Conservation (phyloP, 1,139 yeast genomes). For the Candida albicans region DNA sequence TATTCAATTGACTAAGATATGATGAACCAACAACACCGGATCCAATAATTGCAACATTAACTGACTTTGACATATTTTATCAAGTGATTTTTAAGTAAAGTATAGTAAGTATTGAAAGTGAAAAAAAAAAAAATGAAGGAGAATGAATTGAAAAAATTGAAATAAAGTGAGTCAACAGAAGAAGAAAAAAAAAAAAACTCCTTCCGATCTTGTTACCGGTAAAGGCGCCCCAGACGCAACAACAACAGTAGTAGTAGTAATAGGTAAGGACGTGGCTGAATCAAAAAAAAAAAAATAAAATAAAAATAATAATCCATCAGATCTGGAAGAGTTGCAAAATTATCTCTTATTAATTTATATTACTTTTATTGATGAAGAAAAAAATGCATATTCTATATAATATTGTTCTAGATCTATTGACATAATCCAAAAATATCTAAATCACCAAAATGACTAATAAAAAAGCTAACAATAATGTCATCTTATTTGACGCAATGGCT, state of each 20-base stretch:
- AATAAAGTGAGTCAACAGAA: neutral
- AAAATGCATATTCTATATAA: too few species aligned
- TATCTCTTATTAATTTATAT: too few species aligned
- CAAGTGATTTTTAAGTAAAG: neutral
- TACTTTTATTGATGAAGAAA: too few species aligned
- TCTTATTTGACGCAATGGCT: neutral
- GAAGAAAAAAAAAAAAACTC: neutral
- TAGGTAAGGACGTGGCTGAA: too few species aligned
- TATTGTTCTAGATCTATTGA: too few species aligned
- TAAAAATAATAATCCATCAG: too few species aligned
- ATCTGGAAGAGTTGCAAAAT: too few species aligned
- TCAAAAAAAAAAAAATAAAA: too few species aligned
- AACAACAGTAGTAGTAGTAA: too few species aligned
- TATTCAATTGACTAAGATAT: conserved; percentile 63
- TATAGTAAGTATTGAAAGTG: neutral
- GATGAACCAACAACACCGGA: conserved; percentile 96
- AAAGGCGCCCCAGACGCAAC: too few species aligned
- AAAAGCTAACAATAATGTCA: neutral
- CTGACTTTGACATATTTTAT: conserved; percentile 50
- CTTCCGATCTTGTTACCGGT: too few species aligned
- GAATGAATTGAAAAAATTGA: too few species aligned
- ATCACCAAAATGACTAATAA: conserved; percentile 3
- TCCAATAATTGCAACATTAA: conserved; percentile 81
- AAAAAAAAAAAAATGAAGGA: neutral
- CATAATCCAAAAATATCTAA: neutral